These are phyloP conservation scores for Sanghuangporus baumii DNA, from an alignment of 1,284 basidiomycete genomes.

Conservation along the genomic window DNA sequence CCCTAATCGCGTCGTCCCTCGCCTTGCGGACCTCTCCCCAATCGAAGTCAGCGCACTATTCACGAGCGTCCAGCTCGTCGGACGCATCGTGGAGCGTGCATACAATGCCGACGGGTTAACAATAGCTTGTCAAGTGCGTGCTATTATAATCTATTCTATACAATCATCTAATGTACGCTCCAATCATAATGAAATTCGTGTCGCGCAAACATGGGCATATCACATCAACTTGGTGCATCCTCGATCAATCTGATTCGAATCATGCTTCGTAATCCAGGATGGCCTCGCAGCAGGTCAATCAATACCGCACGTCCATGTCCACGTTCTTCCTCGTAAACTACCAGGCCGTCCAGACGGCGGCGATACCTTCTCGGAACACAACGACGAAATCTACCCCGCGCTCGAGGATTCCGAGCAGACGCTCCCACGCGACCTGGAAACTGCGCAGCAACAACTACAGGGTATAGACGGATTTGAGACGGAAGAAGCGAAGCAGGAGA, in stretches of 20 bases:
- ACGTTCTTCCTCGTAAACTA: conserved; percentile 74
- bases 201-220: not conserved
- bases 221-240: not conserved
- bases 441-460: conserved; percentile 16
- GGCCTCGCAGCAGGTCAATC: conserved; percentile 82
- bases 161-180: not conserved
- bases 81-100: conserved; percentile 58
- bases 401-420: conserved; percentile 62
- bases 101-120: conserved; percentile 76
- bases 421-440: conserved; percentile 36
- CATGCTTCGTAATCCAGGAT: conserved; percentile 47
- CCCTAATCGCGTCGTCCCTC: conserved; percentile 69
- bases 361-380: conserved; percentile 60
- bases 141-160: not conserved
- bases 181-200: not conserved
- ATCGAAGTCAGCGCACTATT: conserved; percentile 78
- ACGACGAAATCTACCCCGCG: conserved; percentile 77
- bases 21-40: conserved; percentile 67
- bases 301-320: conserved; percentile 88
- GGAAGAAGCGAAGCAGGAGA: conserved; percentile 19
- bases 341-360: conserved; percentile 33
- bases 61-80: conserved; percentile 67
- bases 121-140: conserved; percentile 72
- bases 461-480: not conserved
- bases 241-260: too few relatives aligned